Evolutionary conservation across 2,329 filamentous ascomycete species (phyloP).

Genomic region (Cercospora sesami): DNA sequence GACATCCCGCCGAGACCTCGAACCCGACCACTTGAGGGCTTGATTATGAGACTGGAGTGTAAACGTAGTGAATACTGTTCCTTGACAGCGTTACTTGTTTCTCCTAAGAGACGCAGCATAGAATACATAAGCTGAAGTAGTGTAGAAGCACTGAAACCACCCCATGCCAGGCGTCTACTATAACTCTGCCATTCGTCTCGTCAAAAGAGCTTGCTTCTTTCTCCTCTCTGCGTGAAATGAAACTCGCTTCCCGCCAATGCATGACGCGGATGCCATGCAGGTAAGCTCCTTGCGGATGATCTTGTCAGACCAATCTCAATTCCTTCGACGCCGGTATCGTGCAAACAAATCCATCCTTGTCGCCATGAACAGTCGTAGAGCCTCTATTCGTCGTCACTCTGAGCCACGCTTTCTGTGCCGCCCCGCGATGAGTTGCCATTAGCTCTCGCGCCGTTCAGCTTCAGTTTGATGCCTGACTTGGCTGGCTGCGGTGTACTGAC

Average conservation of each 20-base stretch:
- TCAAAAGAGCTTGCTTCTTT: background rate
- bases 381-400: slow-evolving; percentile 58
- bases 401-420: slow-evolving; percentile 46
- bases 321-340: slow-evolving; percentile 2
- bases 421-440: slow-evolving; percentile 40
- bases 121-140: slow-evolving; percentile 12
- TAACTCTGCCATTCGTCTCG: background rate
- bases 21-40: too few species aligned
- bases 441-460: slow-evolving; percentile 58
- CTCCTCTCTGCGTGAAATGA: background rate
- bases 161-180: background rate
- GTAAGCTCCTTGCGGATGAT: background rate
- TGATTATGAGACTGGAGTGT: too few species aligned
- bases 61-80: background rate
- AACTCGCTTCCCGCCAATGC: background rate
- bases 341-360: background rate
- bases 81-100: background rate
- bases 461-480: slow-evolving; percentile 63
- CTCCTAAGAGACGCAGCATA: slow-evolving; percentile 1
- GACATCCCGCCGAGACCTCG: too few species aligned
- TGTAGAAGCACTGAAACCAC: background rate
- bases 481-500: slow-evolving; percentile 61
- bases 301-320: background rate
- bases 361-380: background rate
- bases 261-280: background rate